These are phyloP conservation scores for Phytopythium chamaehyphon DNA, from an alignment of 352 stramenopile genomes.

Conservation along the genomic window DNA sequence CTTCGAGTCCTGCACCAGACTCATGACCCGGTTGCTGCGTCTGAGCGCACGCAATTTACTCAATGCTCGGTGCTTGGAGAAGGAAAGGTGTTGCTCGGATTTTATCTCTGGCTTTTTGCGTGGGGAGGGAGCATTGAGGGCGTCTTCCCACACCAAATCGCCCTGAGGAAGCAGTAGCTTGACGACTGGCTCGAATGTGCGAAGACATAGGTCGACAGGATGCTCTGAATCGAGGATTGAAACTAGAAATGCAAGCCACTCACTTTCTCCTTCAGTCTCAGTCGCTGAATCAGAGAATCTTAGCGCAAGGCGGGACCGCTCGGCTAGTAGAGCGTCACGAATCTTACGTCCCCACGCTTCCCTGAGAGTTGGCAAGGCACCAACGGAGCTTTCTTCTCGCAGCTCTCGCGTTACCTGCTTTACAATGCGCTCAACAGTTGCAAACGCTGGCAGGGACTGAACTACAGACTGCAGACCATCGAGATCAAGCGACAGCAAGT, in stretches of 20 bases:
- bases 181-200: conserved; percentile 13
- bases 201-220: conserved; percentile 11
- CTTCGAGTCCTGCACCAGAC: no score
- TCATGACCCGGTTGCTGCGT: not conserved
- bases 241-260: conserved; percentile 11
- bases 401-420: conserved; percentile 11
- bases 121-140: not conserved
- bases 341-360: conserved; percentile 12
- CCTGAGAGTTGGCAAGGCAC: conserved; percentile 9
- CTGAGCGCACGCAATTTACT: not conserved
- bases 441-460: conserved; percentile 14
- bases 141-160: conserved; percentile 13
- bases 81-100: not conserved
- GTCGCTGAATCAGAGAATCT: not conserved
- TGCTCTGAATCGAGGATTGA: conserved; percentile 10
- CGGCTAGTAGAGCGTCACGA: conserved; percentile 8
- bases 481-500: conserved; percentile 43
- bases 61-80: not conserved
- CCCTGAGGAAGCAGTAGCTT: conserved; percentile 17
- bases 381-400: conserved; percentile 3
- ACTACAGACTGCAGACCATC: conserved; percentile 12
- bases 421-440: conserved; percentile 8
- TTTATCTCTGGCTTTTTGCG: not conserved
- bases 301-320: conserved; percentile 11
- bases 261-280: not conserved